Base-by-base conservation (phyloP, 495 filamentous ascomycete species). In the Annulohypoxylon bovei region DNA sequence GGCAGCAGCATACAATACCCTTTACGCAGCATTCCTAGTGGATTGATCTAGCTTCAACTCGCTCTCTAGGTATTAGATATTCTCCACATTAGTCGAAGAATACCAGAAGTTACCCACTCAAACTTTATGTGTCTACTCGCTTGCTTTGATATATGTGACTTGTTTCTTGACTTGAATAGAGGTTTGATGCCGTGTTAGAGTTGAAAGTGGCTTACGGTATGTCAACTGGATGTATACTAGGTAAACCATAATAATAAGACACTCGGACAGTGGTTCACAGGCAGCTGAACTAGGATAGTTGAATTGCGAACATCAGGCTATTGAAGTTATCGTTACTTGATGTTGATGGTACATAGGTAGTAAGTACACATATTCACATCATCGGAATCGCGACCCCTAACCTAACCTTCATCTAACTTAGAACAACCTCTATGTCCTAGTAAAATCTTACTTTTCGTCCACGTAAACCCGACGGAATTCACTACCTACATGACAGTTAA, bases 81-180 rank as follows among this genome's bases (percentile, higher is more conserved):
- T 78, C 74, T 77, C 69, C 71, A 73, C 56, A 74, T 62, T 73
- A 76, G 67, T 81, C 72, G 74, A 75, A 75, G 52, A 84, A 85
- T 85, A 85, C 83, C 83, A 85, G 83, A 85, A 80, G 82, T 85
- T 84, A 84, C 83, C 83, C 82, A 83, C 83, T 82, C 79, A 80
- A 56, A 22, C 25, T 44, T 57, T 54, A 32, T 14, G 30, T 4
- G 40, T 9, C 16, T 37, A 33, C 22, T 52, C 47, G 44, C 33
- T 40, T 9, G 2, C 27, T 28, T 6, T 18, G 33, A 53, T 63
- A 20, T 12, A 57, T 16, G 4, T 57, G 59, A 62, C 0, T 27
- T 52, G 22, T 16, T 25, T 42, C 14, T 20, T 35, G 47, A 28
- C 40, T 4, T 18, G 42, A 52, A 28, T 28, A 30, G 9, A 14